These are phyloP conservation scores for Aspergillus luchuensis DNA, from an alignment of 2,329 filamentous ascomycete species.

Conservation along the genomic window DNA sequence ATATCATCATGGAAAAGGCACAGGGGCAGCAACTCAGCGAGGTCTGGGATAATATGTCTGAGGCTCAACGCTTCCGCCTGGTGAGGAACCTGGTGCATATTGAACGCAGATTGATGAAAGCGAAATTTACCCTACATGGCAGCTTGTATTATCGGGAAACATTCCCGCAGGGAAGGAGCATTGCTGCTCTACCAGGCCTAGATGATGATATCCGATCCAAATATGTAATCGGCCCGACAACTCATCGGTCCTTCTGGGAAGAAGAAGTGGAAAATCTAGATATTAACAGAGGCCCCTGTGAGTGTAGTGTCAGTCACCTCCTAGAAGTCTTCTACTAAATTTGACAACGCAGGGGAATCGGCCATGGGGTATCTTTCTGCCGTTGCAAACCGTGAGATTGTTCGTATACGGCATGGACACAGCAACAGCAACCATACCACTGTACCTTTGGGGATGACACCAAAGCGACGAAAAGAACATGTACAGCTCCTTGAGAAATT, in stretches of 20 bases:
- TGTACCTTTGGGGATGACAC: background rate
- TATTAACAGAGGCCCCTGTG: slow-evolving; percentile 23
- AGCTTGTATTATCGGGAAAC: slow-evolving; percentile 21
- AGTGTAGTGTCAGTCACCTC: background rate
- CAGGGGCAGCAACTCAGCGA: slow-evolving; percentile 20
- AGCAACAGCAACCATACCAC: no score
- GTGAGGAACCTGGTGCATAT: slow-evolving; percentile 23
- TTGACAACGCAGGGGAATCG: slow-evolving; percentile 14
- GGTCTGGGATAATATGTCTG: slow-evolving; percentile 21
- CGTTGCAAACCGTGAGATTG: slow-evolving; percentile 23
- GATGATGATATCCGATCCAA: background rate
- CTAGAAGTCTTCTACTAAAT: no score
- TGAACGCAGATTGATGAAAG: slow-evolving; percentile 16
- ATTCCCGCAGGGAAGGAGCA: no score
- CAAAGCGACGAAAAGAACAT: slow-evolving; percentile 13
- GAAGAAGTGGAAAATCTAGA: slow-evolving; percentile 13
- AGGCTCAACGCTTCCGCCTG: slow-evolving; percentile 21
- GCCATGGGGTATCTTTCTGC: slow-evolving; percentile 22
- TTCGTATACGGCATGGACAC: no score
- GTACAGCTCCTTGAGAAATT: slow-evolving; percentile 25
- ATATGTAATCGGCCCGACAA: slow-evolving; percentile 23
- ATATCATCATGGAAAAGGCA: slow-evolving; percentile 27
- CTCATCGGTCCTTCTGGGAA: slow-evolving; percentile 19
- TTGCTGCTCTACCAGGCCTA: no score
- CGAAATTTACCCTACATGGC: slow-evolving; percentile 17